Percentiles rank a stretch among this genome's conserved stretches.
phyloP scores from a whole-genome alignment of 176 grass and related monocot genomes.

The Musa beccarii region DNA sequence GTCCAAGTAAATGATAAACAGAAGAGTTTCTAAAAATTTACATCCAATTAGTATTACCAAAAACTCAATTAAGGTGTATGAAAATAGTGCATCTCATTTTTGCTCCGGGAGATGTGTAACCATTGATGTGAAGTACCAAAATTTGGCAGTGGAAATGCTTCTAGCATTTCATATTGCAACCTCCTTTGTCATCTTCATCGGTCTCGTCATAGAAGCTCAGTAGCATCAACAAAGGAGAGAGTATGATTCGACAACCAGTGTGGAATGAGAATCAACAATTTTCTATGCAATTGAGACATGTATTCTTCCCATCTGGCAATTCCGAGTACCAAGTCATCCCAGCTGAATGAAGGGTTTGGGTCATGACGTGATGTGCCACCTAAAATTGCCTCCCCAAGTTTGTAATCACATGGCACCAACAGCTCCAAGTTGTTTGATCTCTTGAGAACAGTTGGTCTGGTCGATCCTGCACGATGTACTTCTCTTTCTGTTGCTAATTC shows the following conservation, averaged over 20 bases:
- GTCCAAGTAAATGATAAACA: too few relatives aligned
- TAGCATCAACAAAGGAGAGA: slow-evolving; percentile 28
- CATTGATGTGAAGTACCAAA: too few relatives aligned
- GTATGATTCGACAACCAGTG: slow-evolving; percentile 46
- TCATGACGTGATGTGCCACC: slow-evolving; percentile 14
- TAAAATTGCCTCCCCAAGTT: slow-evolving; percentile 46
- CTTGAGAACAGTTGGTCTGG: slow-evolving; percentile 9
- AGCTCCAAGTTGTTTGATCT: slow-evolving; percentile 39
- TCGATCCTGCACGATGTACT: slow-evolving; percentile 18
- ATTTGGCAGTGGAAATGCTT: too few relatives aligned
- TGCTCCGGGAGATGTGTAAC: too few relatives aligned
- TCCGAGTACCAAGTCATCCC: slow-evolving; percentile 48
- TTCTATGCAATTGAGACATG: slow-evolving; percentile 36
- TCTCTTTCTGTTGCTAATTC: slow-evolving; percentile 32
- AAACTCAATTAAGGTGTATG: too few relatives aligned
- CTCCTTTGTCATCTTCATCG: too few relatives aligned
- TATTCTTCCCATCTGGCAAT: slow-evolving; percentile 56
- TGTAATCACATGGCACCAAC: slow-evolving; percentile 26
- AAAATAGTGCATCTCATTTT: too few relatives aligned
- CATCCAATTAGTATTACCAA: too few relatives aligned
- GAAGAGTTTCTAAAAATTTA: too few relatives aligned
- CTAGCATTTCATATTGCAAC: too few relatives aligned
- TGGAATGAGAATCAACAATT: slow-evolving; percentile 43
- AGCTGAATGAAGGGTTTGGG: slow-evolving; percentile 28
- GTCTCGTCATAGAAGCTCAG: too few relatives aligned